phyloP scores from a whole-genome alignment of 139 green algal species.

The Dunaliella sp. region DNA sequence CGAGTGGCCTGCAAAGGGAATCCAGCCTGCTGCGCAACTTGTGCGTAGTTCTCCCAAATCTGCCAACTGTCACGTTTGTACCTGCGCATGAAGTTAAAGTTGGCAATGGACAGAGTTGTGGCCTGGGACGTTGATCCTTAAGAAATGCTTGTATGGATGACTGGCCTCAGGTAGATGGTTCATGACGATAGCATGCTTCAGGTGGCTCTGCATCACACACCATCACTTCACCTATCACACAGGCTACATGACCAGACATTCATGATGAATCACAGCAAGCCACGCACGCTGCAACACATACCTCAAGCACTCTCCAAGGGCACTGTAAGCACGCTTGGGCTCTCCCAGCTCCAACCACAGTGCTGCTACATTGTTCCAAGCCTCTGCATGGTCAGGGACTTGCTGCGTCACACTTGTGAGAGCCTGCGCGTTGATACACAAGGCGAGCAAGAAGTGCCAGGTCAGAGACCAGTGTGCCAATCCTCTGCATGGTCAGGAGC shows the following conservation, averaged over 20 bases:
- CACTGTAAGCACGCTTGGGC: constrained; percentile 31
- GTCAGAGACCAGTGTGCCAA: no score
- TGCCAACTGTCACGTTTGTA: constrained; percentile 84
- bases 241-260: no score
- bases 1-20: constrained; percentile 38
- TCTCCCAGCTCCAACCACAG: constrained; percentile 67
- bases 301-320: constrained; percentile 20
- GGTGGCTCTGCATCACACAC: no score
- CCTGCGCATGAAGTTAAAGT: constrained; percentile 41
- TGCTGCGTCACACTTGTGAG: constrained; percentile 70
- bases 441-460: no score
- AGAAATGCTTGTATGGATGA: no score
- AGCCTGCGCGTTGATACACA: constrained; percentile 27
- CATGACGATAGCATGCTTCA: no score
- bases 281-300: no score
- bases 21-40: constrained; percentile 43
- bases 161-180: no score
- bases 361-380: constrained; percentile 94
- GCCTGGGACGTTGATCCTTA: no score
- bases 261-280: no score
- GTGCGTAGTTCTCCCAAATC: constrained; percentile 87
- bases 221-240: no score
- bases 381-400: constrained; percentile 83
- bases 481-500: no score
- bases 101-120: not conserved